Base-by-base conservation (phyloP, 768 basidiomycete species). In the Agrocybe pediades region DNA sequence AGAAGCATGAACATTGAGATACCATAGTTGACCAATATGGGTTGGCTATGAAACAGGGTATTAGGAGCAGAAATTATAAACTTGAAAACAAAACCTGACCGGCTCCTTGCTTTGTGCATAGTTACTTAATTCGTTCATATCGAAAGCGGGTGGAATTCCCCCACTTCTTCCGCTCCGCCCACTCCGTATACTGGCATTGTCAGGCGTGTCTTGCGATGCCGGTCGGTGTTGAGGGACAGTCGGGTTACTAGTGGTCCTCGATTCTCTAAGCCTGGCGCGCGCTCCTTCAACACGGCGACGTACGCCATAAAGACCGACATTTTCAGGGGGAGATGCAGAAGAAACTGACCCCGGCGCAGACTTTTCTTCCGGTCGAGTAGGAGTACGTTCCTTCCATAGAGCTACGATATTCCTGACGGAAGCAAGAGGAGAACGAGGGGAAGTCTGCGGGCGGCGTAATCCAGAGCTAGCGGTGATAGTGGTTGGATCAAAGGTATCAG, bases 1-100 rank as follows among this genome's bases (percentile, higher is more conserved):
- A 3, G 81, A 65, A 0, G 88, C 87, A 63, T 97, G 95, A 0
- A 96, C 95, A 52, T 97, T 96, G 49, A 97, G 82, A 65, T 94
- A 97, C 88, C 92, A 96, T 0, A 97, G 71, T 13, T 86, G 74
- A 13, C 95, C 95, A 36, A 92, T 88, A 53, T 91, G 87, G 11
- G 92, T 74, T 3, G 94, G 93, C 95, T 96, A 47, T 53, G 42
- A 60, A 60, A 57, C n/a, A 1, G 49, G 62, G 53, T 6, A 48
- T 16, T 27, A 42, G 8, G 16, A 26, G 16, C 17, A 46, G 11
- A 47, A 21, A 43, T 36, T 21, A 50, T 44, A 25, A 24, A 46
- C 41, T 53, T 30, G 27, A 46, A 53, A 50, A 15, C 11, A 55
- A 54, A 27, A 72, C 79, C 56, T 47, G n/a, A 82, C 82, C 39